phyloP scores from a whole-genome alignment of 495 filamentous ascomycete species.

The Daldinia grandis region DNA sequence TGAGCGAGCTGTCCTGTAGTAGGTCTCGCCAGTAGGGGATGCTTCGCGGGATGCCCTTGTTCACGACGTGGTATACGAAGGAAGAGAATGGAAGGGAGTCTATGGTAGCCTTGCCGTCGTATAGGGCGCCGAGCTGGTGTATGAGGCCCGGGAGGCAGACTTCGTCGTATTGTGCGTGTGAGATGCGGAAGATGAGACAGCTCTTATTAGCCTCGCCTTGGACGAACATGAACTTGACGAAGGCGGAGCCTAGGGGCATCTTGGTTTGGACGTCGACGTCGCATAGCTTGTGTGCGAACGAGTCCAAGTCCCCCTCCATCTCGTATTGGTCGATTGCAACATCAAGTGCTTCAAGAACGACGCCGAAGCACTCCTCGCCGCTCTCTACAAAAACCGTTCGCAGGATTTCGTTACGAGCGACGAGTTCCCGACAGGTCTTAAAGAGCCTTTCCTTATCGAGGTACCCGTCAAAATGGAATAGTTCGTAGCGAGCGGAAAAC shows the following conservation, averaged over 20 bases:
- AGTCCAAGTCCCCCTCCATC: slow-evolving; percentile 60
- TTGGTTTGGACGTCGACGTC: slow-evolving; percentile 59
- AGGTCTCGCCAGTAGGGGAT: slow-evolving; percentile 67
- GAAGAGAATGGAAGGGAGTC: slow-evolving; percentile 66
- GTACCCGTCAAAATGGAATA: slow-evolving; percentile 47
- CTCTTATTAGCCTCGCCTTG: slow-evolving; percentile 58
- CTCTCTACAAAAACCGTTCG: slow-evolving; percentile 73
- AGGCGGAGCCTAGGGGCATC: slow-evolving; percentile 68
- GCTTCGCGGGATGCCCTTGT: slow-evolving; percentile 43
- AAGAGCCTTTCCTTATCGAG: slow-evolving; percentile 45
- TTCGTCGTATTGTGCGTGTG: slow-evolving; percentile 80
- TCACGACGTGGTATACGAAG: slow-evolving; percentile 61
- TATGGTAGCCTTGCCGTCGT: slow-evolving; percentile 34
- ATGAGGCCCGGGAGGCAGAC: slow-evolving; percentile 72
- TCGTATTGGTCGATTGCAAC: slow-evolving; percentile 63
- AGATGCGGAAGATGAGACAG: slow-evolving; percentile 72
- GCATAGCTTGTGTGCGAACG: slow-evolving; percentile 61
- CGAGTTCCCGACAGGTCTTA: slow-evolving; percentile 51
- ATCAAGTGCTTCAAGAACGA: slow-evolving; percentile 65
- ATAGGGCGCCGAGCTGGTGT: slow-evolving; percentile 51
- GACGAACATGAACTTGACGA: slow-evolving; percentile 69
- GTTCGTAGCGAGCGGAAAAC: slow-evolving; percentile 55
- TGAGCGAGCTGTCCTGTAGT: slow-evolving; percentile 60
- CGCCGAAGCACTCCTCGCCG: slow-evolving; percentile 65
- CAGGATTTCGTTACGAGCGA: slow-evolving; percentile 70